phyloP scores from a whole-genome alignment of 345 rosid species.

The Ceriops decandra region DNA sequence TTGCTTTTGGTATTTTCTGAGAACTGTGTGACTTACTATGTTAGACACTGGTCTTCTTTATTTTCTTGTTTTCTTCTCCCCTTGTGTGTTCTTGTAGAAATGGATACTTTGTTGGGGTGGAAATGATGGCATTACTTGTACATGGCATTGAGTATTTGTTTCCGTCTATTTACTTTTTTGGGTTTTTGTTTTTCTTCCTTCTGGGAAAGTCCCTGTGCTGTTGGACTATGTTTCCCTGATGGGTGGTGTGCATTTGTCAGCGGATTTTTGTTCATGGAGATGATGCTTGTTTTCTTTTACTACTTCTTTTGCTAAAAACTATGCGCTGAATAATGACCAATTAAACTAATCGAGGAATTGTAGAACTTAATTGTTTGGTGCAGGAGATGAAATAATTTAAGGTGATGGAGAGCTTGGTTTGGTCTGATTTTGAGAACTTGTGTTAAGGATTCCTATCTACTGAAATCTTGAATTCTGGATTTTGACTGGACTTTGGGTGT shows the following conservation, averaged over 20 bases:
- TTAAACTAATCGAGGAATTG: neutral
- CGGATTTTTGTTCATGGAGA: too few species aligned
- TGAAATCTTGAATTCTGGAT: neutral
- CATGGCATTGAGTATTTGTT: neutral
- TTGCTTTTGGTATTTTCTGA: neutral
- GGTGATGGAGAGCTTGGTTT: too few species aligned
- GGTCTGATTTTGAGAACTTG: too few species aligned
- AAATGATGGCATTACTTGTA: neutral
- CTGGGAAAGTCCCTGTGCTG: neutral
- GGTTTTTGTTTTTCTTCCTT: neutral
- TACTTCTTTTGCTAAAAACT: too few species aligned
- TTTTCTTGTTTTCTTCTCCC: neutral
- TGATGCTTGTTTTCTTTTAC: too few species aligned
- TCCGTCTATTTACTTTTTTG: neutral
- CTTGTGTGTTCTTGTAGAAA: too few species aligned
- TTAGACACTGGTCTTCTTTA: conserved; percentile 8
- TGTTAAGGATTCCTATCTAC: too few species aligned
- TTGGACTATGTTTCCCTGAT: too few species aligned
- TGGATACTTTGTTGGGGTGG: neutral
- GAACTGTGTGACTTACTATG: neutral
- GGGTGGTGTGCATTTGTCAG: too few species aligned
- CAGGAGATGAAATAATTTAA: too few species aligned
- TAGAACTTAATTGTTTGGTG: too few species aligned
- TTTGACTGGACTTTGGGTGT: neutral
- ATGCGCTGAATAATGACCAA: neutral